Conservation (phyloP, 495 filamentous ascomycete species). For the Chaetomium fimeti region DNA sequence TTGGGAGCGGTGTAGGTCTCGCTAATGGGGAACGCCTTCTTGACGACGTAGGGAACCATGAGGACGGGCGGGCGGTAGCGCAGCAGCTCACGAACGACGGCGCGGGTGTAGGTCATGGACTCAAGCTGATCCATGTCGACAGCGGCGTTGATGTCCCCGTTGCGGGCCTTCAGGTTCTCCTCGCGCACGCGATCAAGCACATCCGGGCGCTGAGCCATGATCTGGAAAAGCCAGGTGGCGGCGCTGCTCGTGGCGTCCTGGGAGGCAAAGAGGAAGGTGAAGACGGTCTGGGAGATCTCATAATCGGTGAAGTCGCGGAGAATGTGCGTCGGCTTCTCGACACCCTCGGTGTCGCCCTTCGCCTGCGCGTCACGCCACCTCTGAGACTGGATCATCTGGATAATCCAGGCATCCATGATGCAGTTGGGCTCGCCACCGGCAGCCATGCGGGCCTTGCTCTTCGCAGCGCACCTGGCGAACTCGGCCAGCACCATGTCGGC, state of each 20-base stretch:
- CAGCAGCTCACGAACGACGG: constrained; percentile 88
- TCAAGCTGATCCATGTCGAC: constrained; percentile 84
- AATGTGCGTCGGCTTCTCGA: constrained; percentile 76
- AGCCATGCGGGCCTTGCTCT: constrained; percentile 88
- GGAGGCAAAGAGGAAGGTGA: constrained; percentile 97
- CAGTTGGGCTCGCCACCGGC: constrained; percentile 84
- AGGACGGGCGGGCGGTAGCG: constrained; percentile 95
- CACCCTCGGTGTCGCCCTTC: constrained; percentile 60
- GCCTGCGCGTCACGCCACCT: constrained; percentile 69
- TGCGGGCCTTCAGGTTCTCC: constrained; percentile 77
- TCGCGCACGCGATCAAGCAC: constrained; percentile 86
- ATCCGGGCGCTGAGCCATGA: constrained; percentile 91
- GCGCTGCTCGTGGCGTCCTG: constrained; percentile 96
- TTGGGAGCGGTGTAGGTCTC: constrained; percentile 87
- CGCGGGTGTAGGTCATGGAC: constrained; percentile 84
- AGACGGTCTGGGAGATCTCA: constrained; percentile 91
- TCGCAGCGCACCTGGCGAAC: constrained; percentile 87
- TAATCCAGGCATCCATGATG: constrained; percentile 94
- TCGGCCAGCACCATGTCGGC: constrained; percentile 87
- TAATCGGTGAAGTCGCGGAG: constrained; percentile 86
- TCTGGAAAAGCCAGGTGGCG: constrained; percentile 91
- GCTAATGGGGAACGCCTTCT: constrained; percentile 93
- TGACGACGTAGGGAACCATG: constrained; percentile 95
- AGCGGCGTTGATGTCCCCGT: constrained; percentile 68
- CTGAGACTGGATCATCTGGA: constrained; percentile 77